A percentile compares a stretch with the other conserved stretches of the same genome.
Evolutionary conservation across 805 yeast species (phyloP).

Genomic region (Monosporozyma solicola): DNA sequence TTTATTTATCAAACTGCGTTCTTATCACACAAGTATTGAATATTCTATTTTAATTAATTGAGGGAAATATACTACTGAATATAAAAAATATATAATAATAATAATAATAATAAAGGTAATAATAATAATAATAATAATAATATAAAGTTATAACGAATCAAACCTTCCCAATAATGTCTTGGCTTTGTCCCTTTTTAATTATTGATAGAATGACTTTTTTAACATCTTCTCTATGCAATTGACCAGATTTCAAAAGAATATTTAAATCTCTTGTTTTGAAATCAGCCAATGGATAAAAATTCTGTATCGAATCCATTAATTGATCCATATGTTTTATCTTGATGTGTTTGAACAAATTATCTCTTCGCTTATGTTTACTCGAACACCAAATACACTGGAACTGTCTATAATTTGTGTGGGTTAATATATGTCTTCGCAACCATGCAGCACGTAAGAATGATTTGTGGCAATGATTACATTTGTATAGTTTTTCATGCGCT

Average conservation of each 20-base stretch:
- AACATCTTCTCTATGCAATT: constrained; percentile 18
- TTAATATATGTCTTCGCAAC: constrained; percentile 25
- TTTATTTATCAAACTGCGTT: no score
- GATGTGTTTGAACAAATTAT: constrained; percentile 27
- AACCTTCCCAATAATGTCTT: constrained; percentile 6
- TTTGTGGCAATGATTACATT: constrained; percentile 22
- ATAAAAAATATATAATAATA: no score
- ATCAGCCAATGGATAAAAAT: constrained; percentile 5
- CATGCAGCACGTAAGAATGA: constrained; percentile 26
- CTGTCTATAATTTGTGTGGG: constrained; percentile 22
- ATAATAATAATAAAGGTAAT: no score
- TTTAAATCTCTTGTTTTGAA: constrained; percentile 4
- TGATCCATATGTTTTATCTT: constrained; percentile 23
- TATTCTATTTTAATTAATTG: no score
- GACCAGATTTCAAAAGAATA: constrained; percentile 12
- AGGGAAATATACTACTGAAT: no score
- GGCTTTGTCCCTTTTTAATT: constrained; percentile 9
- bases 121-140: no score
- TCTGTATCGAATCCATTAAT: constrained; percentile 12
- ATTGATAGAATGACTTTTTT: constrained; percentile 11
- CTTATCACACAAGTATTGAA: no score
- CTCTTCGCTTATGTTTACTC: constrained; percentile 28
- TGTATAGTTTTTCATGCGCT: constrained; percentile 8
- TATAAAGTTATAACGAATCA: no score
- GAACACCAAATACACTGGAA: constrained; percentile 26